Evolutionary conservation across 208 protist species (phyloP).

Genomic region (Trypanosoma brucei): DNA sequence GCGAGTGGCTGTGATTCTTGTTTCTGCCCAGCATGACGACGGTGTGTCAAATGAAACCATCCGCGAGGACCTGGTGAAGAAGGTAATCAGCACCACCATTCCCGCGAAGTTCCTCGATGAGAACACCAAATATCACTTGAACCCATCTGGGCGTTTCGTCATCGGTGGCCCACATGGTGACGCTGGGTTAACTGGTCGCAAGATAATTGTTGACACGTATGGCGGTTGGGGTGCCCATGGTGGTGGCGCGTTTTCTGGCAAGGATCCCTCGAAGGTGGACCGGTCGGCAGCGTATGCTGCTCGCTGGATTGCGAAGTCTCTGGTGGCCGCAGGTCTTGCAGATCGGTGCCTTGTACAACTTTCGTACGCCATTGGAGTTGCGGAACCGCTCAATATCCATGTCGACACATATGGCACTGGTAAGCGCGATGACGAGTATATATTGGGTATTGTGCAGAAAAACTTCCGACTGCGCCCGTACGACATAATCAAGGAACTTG

Average conservation of each 20-base stretch:
- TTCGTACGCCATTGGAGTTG: constrained; percentile 99
- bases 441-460: constrained; percentile 90
- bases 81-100: constrained; percentile 95
- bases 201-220: constrained; percentile 99
- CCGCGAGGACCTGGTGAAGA: constrained; percentile 88
- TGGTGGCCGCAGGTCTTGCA: constrained; percentile 94
- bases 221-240: constrained; percentile 99
- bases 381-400: constrained; percentile 96
- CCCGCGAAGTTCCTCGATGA: constrained; percentile 93
- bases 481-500: constrained; percentile 95
- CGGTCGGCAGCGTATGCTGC: constrained; percentile 98
- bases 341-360: constrained; percentile 97
- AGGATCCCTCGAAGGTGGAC: constrained; percentile 99
- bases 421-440: constrained; percentile 67
- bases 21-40: constrained; percentile 98
- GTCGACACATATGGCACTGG: constrained; percentile 99
- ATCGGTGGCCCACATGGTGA: constrained; percentile 99
- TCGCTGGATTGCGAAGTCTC: constrained; percentile 99
- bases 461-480: constrained; percentile 99
- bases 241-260: constrained; percentile 99
- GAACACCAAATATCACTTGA: constrained; percentile 97
- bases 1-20: constrained; percentile 97
- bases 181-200: constrained; percentile 99
- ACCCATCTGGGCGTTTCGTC: constrained; percentile 99
- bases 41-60: constrained; percentile 94